Base-by-base conservation (phyloP, 495 filamentous ascomycete genomes). In the Ramalina peruviana region DNA sequence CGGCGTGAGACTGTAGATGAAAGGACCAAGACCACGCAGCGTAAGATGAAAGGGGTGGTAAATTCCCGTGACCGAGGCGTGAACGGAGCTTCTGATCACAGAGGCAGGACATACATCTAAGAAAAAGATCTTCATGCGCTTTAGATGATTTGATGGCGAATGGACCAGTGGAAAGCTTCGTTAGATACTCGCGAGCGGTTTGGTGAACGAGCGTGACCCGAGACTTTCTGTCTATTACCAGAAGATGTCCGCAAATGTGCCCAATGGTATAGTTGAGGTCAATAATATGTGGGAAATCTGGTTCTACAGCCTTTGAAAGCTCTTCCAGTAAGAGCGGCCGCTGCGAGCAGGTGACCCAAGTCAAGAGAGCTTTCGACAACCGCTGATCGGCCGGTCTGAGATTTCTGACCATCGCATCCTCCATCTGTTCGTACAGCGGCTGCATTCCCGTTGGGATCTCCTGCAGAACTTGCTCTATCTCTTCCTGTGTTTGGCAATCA, bases 381-480 rank as follows among this genome's bases (percentile, higher is more conserved):
- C 40, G 36, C 46, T 36, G 48, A 43, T 50, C 45, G 49, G 20
- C 40, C 27, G 52, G 30, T 23, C 53, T 36, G 43, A 53, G 17
- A 12, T 38, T 27, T 7, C 42, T 36, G 40, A 33, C 33, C 44
- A 60, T 46, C 54, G 56, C 17, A 10, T 21, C 27, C 46, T 54
- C 30, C 65, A 55, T 65, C 16, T 58, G 55, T 12, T 56, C 16
- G 48, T 68, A 70, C 3, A 68, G 50, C 7, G 37, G 30, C 23
- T 61, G 53, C 66, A 70, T 67, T 30, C 55, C 65, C 10, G 13
- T 23, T 4, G 66, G 67, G 0, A 68, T 49, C 4, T 66, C 56
- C 7, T 65, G 49, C 15, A 70, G 56, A 20, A 57, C 49, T 19
- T 60, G 42, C 25, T 59, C 41, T 19, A 64, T 57, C 4, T 57